Base-by-base conservation (phyloP, 2,329 filamentous ascomycete genomes). In the Cordyceps tenuipes region DNA sequence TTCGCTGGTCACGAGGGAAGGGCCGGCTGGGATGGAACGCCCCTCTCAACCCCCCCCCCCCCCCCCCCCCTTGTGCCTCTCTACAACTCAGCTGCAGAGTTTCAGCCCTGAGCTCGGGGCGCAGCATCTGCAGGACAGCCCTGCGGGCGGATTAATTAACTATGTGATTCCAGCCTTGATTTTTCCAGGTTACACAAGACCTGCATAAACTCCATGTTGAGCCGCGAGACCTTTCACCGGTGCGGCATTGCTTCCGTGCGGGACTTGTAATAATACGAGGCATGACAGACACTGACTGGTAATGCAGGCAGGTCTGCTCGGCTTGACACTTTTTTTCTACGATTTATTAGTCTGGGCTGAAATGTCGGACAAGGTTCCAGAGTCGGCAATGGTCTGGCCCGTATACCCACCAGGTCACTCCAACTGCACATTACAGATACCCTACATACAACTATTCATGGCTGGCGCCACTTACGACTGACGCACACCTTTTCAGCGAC, bases 331-430 rank as follows among this genome's bases (percentile, higher is more conserved):
- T n/a, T 21, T 17, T 17, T 31, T 31, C 19, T 46, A 4, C 23
- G 23, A 23, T 2, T 23, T 23, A 23, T 55, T 9, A n/a, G 39
- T 17, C 17, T 57, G 34, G 34, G 55, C 54, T 57, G 46, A 57
- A 49, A 41, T 57, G 31, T 49, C 44, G 54, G 54, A 49, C 34
- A 49, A 49, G 12, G 31, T 29, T 29, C 44, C 54, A 57, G 44
- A 57, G 54, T 57, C 49, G 54, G 54, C 39, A 49, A 49, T 49
- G 54, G 54, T 57, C 31, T 49, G 19, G 31, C 19, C 44, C 44
- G 44, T 49, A 34, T 17, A 19, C 13, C 19, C 31, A 4, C 26
- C 48, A 3, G 2, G 9, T 12, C 48, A 15, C 29, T 29, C 29
- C 23, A 23, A 23, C 23, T 23, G 4, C 23, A 23, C 23, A 23